Conservation (phyloP, 2,329 filamentous ascomycete species). For the Emmonsiellopsis sp. region DNA sequence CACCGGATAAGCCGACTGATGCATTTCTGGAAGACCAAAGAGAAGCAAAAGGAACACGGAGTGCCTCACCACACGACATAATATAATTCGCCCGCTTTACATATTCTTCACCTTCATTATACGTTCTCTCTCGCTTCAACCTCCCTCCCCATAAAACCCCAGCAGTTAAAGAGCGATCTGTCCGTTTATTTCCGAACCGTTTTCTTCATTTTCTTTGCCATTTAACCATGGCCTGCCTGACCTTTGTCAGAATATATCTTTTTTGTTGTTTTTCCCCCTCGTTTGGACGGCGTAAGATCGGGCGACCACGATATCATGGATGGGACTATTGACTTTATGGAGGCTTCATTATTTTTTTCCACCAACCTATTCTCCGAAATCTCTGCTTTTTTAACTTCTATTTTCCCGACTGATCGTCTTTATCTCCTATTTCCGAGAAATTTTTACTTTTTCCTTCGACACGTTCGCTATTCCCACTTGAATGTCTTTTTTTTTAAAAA, state of each 20-base stretch:
- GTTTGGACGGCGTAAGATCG: constrained; percentile 5
- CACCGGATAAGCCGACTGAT: constrained; percentile 39
- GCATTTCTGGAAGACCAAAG: constrained; percentile 41
- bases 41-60: constrained; percentile 27
- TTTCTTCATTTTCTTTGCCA: not conserved
- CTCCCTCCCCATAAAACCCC: not conserved
- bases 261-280: constrained; percentile 1
- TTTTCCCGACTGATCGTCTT: no score
- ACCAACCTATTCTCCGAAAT: not conserved
- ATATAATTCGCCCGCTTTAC: not conserved
- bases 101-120: not conserved
- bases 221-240: no score
- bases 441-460: no score
- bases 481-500: no score
- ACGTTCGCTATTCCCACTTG: no score
- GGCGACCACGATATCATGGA: constrained; percentile 11
- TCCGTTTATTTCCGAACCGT: not conserved
- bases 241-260: no score
- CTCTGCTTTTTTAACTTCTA: no score
- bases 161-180: not conserved
- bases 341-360: constrained; percentile 4
- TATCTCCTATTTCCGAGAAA: no score
- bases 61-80: not conserved
- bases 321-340: constrained; percentile 10
- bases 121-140: not conserved